Base-by-base conservation (phyloP, 805 yeast species). In the Lipomyces mesembrius region DNA sequence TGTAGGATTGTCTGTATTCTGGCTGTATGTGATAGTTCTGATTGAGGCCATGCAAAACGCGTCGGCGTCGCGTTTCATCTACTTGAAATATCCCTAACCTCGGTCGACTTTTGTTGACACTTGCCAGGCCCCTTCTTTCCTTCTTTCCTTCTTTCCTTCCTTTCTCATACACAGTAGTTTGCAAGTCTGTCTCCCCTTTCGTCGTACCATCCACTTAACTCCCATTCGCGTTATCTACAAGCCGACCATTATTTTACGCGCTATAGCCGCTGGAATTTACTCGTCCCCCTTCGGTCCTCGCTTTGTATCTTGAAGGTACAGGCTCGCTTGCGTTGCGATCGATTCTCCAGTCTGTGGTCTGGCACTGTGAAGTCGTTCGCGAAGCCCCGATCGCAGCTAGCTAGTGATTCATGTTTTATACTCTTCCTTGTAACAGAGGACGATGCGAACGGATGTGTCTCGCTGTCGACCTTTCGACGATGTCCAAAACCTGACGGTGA, bases 211-310 rank as follows among this genome's bases (percentile, higher is more conserved):
- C 8, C 20, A 6, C 22, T 17, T 4, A 12, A 17, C 9, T 43
- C 49, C 49, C 20, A 17, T 43, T 12, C 49, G 49, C 22, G 49
- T 43, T 37, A 5, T 43, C 20, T n/a, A n/a, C 7, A 43, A 43
- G 49, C 49, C 22, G 49, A 43, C 49, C 25, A 6, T 43, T 37
- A 14, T 37, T 43, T 43, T 43, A 5, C 7, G 22, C 49, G 49
- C 49, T 43, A 52, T 52, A 52, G 55, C 55, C 34, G 55, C 55
- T 52, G 55, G 55, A 52, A 22, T 52, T 20, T 17, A 25, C 17
- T 35, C 27, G n/a, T 14, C 11, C 55, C 55, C 34, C 25, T 22
- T 52, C 55, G 55, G 29, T 29, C 34, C 34, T 25, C 34, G 34
- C 55, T 8, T 52, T 29, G 55, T 52, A 29, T 52, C 55, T 11